Base-by-base conservation (phyloP, 371 early-diverging fungal species). In the Smittium culicis region DNA sequence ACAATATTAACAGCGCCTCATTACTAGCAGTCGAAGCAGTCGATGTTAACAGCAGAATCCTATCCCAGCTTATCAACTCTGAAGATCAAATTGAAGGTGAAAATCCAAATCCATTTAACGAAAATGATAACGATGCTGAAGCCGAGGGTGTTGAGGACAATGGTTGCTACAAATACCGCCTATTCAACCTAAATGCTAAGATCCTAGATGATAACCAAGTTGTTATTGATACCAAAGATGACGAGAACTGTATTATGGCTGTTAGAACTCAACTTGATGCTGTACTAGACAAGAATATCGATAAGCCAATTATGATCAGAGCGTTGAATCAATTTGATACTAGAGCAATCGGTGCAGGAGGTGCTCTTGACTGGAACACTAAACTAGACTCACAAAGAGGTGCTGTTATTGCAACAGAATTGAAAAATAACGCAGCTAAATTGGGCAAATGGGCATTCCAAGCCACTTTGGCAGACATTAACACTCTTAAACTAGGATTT, bases 371-470 rank as follows among this genome's bases (percentile, higher is more conserved):
- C 74, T 98, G 98, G 98, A 86, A 92, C 70, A 84, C 88, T 77
- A 93, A 91, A 79, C 83, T 96, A 63, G 98, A 94, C 80, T 80
- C 90, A 35, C 93, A 93, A 77, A 89, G 96, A 68, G 98, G 95
- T 74, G 96, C 96, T 58, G 92, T 96, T 35, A 88, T 95, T 67
- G 95, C 95, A 25, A 91, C 93, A 45, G 98, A 96, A 77, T 91
- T 95, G 86, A 93, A 90, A 83, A 96, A 94, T 83, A 96, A 98
- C 83, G 87, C 89, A 68, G 87, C 89, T 81, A 94, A 95, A 78
- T 83, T 98, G 54, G 89, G 92, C 33, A 85, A 93, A 70, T 96
- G 96, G 96, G 89, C 93, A 29, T 82, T 91, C 64, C 94, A 96
- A 79, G 85, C 87, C 62, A 74, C 94, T 63, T 82, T 98, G 65